Evolutionary conservation across 2,329 filamentous ascomycete species (phyloP).

Genomic region (Fusarium stilboides): DNA sequence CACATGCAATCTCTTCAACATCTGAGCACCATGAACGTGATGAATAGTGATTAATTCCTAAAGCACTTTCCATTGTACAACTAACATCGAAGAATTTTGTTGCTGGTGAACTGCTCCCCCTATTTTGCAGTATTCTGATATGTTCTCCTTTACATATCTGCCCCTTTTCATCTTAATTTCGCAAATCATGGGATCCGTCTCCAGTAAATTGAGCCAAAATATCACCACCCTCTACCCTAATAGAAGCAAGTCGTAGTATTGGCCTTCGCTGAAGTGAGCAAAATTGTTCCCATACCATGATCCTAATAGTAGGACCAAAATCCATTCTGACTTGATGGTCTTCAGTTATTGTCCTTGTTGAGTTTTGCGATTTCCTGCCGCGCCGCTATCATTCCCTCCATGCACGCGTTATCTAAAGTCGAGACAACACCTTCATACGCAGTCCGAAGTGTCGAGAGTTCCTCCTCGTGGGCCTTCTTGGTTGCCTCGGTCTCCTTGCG

Average conservation of each 20-base stretch:
- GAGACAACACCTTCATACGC: constrained; percentile 1
- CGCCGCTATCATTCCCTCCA: constrained; percentile 1
- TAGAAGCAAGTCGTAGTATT: no score
- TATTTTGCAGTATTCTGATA: background rate
- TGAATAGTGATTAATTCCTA: background rate
- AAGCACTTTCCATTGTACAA: background rate
- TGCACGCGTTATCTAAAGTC: constrained; percentile 3
- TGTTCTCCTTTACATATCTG: background rate
- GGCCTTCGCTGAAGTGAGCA: background rate
- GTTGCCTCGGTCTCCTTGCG: background rate
- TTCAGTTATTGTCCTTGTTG: background rate
- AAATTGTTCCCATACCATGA: background rate
- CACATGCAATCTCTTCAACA: constrained; percentile 18
- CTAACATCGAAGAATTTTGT: no score
- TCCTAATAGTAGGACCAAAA: background rate
- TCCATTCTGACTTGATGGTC: background rate
- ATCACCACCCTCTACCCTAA: background rate
- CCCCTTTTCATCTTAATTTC: background rate
- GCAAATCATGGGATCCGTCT: no score
- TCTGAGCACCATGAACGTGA: constrained; percentile 3
- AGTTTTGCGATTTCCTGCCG: background rate
- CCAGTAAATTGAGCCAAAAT: background rate
- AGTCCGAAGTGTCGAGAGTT: background rate
- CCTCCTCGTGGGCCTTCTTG: constrained; percentile 1
- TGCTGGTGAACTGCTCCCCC: background rate